Evolutionary conservation across 2,329 filamentous ascomycete genomes (phyloP).

Genomic region (Sporothrix schenckii): DNA sequence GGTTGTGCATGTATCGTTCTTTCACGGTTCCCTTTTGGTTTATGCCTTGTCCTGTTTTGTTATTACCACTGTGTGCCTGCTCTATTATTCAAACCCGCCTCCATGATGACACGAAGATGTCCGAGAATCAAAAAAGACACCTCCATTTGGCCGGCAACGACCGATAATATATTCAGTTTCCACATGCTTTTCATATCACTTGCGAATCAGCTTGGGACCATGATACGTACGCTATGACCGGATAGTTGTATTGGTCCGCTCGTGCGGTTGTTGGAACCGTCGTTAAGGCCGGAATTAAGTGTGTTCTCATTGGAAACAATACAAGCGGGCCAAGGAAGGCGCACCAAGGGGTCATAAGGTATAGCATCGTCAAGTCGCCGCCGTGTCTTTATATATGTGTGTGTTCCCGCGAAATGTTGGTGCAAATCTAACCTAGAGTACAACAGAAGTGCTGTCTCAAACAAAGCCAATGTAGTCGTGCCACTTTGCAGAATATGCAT

Average conservation of each 20-base stretch:
- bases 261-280: no score
- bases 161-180: conserved; percentile 35
- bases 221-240: neutral
- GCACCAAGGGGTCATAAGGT: no score
- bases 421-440: neutral
- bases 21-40: neutral
- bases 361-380: no score
- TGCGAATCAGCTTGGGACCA: no score
- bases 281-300: no score
- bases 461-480: conserved; percentile 17
- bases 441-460: neutral
- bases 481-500: conserved; percentile 23
- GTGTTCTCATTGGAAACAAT: no score
- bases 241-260: neutral
- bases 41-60: neutral
- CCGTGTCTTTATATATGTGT: no score
- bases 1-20: neutral
- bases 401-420: no score
- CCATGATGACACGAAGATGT: conserved; percentile 33
- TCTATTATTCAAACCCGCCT: conserved; percentile 12
- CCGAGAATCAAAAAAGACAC: conserved; percentile 35
- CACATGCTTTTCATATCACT: neutral
- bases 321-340: no score
- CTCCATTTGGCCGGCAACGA: conserved; percentile 38
- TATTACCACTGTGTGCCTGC: neutral